These are phyloP conservation scores for Neurospora discreta DNA, from an alignment of 495 filamentous ascomycete genomes.

Conservation along the genomic window DNA sequence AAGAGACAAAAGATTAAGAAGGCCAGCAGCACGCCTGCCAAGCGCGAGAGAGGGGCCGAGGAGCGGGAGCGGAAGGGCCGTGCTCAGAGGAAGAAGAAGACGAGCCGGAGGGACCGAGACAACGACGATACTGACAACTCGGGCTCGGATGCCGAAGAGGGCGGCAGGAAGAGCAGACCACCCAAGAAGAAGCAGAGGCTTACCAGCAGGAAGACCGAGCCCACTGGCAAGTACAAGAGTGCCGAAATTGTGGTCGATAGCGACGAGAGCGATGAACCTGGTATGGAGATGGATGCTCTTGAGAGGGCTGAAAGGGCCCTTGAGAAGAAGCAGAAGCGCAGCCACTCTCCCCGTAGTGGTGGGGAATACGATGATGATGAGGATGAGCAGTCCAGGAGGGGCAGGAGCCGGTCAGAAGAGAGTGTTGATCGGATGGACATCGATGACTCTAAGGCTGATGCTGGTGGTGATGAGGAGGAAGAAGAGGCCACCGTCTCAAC, in stretches of 20 bases:
- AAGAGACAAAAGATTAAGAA: conserved; percentile 63
- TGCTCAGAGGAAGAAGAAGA: conserved; percentile 9
- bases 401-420: conserved; percentile 30
- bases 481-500: conserved; percentile 3
- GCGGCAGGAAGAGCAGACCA: conserved; percentile 31
- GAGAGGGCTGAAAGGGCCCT: conserved; percentile 31
- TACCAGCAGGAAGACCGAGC: conserved; percentile 39
- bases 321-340: conserved; percentile 13
- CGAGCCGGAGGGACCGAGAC: not conserved
- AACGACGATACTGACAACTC: conserved; percentile 23
- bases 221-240: conserved; percentile 58
- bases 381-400: conserved; percentile 23
- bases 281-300: conserved; percentile 17
- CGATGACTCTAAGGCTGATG: conserved; percentile 17
- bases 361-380: conserved; percentile 4
- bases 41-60: conserved; percentile 8
- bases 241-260: conserved; percentile 70
- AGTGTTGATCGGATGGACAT: conserved; percentile 20
- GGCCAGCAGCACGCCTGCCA: not conserved
- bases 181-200: conserved; percentile 53
- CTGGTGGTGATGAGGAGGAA: conserved; percentile 22
- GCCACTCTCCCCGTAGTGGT: conserved; percentile 6
- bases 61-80: conserved; percentile 4
- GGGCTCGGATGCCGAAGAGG: conserved; percentile 21
- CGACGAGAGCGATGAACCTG: conserved; percentile 36